These are phyloP conservation scores for Diplosphaera chodatii DNA, from an alignment of 139 green algal species.

Conservation along the genomic window DNA sequence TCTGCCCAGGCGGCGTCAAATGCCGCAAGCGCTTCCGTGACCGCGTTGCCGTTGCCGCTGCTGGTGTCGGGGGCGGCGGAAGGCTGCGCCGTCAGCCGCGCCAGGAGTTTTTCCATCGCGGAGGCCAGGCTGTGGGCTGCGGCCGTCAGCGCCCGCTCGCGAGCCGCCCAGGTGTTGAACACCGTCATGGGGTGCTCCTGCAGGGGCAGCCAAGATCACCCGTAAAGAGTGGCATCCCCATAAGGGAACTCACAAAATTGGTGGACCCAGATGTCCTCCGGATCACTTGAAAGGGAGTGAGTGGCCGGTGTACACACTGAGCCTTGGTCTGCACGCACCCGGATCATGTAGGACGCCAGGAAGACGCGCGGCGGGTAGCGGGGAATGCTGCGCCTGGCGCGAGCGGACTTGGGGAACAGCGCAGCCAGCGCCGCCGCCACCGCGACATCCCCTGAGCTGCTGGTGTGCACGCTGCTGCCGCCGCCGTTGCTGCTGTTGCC, in stretches of 20 bases:
- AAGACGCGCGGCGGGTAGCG: slow-evolving; percentile 82
- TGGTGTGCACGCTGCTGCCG: too few species aligned
- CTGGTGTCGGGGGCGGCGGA: background rate
- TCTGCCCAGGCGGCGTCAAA: slow-evolving; percentile 79
- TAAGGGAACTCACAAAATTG: too few species aligned
- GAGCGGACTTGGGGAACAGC: slow-evolving; percentile 28
- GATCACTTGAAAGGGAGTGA: too few species aligned
- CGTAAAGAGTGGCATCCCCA: too few species aligned
- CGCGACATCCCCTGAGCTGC: too few species aligned
- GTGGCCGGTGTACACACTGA: too few species aligned
- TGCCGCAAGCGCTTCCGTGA: slow-evolving; percentile 6
- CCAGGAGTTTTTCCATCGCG: slow-evolving; percentile 64
- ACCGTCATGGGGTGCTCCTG: too few species aligned
- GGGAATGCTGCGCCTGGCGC: slow-evolving; percentile 17
- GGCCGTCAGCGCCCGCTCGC: slow-evolving; percentile 46
- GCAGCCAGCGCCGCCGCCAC: too few species aligned
- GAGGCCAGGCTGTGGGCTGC: slow-evolving; percentile 48
- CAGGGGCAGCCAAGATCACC: too few species aligned
- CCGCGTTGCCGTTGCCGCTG: background rate
- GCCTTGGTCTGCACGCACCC: too few species aligned
- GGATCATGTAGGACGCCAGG: slow-evolving; percentile 84
- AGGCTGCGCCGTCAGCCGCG: too few species aligned
- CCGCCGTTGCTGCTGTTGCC: slow-evolving; percentile 10
- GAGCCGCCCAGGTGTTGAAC: slow-evolving; percentile 33
- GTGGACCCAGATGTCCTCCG: too few species aligned